Evolutionary conservation across 352 stramenopile genomes (phyloP), one percentile per base, ranked within the genome.

Genomic region (Pythium diclinum): DNA sequence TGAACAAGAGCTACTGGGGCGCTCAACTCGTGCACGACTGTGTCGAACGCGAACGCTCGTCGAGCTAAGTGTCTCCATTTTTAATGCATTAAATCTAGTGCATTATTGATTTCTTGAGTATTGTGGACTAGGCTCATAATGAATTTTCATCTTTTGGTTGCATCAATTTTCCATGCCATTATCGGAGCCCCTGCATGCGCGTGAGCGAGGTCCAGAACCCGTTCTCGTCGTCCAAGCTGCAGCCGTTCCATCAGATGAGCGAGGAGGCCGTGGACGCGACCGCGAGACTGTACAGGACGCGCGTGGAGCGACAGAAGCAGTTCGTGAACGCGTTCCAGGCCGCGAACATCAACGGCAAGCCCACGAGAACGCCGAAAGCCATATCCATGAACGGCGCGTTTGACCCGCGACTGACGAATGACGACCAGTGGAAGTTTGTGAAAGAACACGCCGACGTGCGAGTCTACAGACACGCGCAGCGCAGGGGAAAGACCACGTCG

Each of bases 341-440:
- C 23, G 56, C 56, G 13, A 62, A 54, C 8, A 19, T 49, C 33
- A 36, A 42, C 21, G 23, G 23, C 16, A 48, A 47, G 42, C 46
- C 57, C 21, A 28, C 28, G 14, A 61, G n/a, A 34, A 51, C 38
- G 34, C 17, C 38, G 6, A 58, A 58, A 30, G 13, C 19, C n/a
- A 25, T 21, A 7, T 32, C 38, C 17, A 42, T 28, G 52, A 10
- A 7, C 36, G 49, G 36, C 21, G 17, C 49, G 47, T 51, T 61
- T 19, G 34, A 63, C 21, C 32, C 32, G 25, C 34, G 17, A 28
- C 17, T 28, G 21, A 36, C 14, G n/a, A 33, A 53, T 9, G 70
- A 75, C 52, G 61, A 64, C 11, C 75, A 86, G 61, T 92, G 80
- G 81, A 92, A 91, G 62, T 64, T 91, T 42, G 69, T 92, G 13